These are phyloP conservation scores for Paracorniculantispora psalliotae DNA, from an alignment of 2,329 filamentous ascomycete genomes.

Conservation along the genomic window DNA sequence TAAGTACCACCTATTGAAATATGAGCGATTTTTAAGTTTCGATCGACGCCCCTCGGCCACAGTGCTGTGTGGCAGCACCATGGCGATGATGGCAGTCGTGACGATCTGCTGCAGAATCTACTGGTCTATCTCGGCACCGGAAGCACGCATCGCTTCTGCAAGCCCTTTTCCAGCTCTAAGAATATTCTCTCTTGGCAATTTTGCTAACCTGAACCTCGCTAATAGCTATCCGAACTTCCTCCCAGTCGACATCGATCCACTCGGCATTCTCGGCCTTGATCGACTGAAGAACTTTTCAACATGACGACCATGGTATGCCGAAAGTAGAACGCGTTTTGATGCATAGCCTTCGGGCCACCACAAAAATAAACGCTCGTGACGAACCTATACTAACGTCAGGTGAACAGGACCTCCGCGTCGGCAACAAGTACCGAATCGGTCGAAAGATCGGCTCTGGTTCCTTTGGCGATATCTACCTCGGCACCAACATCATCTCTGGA, in stretches of 20 bases:
- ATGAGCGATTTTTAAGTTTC: neutral
- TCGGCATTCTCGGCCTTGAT: neutral
- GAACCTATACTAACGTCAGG: neutral
- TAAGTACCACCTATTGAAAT: neutral
- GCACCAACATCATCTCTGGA: conserved; percentile 98
- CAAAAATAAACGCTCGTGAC: neutral
- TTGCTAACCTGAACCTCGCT: neutral
- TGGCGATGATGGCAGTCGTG: too few species aligned
- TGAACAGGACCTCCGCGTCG: conserved; percentile 87
- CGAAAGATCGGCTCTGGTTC: conserved; percentile 97
- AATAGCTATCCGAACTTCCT: neutral
- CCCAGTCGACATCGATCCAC: neutral
- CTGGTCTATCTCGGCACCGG: too few species aligned
- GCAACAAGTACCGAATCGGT: conserved; percentile 99
- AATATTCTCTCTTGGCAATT: too few species aligned
- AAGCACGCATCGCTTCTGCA: too few species aligned
- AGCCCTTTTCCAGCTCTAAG: too few species aligned
- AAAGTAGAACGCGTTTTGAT: neutral
- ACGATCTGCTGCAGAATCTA: too few species aligned
- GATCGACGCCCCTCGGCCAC: neutral
- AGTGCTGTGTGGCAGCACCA: neutral
- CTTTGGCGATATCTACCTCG: conserved; percentile 98
- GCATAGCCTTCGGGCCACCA: neutral
- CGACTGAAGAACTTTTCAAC: conserved; percentile 18
- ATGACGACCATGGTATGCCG: conserved; percentile 50